Percentiles rank a stretch among this genome's conserved stretches.
Evolutionary conservation across 768 basidiomycete species (phyloP).

Genomic region (Agaricus bisporus): DNA sequence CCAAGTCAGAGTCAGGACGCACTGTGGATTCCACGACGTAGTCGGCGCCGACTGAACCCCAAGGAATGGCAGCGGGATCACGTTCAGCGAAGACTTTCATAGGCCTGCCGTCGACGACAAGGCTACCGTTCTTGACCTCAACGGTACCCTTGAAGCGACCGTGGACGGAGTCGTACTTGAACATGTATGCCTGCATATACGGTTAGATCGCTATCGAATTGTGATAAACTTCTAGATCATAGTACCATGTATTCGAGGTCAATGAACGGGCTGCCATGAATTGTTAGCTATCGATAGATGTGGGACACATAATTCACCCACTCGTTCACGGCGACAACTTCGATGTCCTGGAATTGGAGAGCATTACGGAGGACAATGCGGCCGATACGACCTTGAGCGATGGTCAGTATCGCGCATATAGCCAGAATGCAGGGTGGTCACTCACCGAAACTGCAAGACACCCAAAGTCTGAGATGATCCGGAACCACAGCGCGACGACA

Average conservation of each 20-base stretch:
- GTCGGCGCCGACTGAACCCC: constrained; percentile 75
- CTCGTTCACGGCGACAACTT: constrained; percentile 96
- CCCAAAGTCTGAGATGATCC: constrained; percentile 7
- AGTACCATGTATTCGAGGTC: constrained; percentile 93
- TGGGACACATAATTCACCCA: constrained; percentile 30
- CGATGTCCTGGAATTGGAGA: constrained; percentile 61
- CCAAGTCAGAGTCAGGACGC: constrained; percentile 12
- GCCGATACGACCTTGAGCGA: constrained; percentile 85
- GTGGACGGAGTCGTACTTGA: constrained; percentile 95
- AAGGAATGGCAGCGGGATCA: constrained; percentile 81
- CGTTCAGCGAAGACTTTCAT: constrained; percentile 80
- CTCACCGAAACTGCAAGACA: constrained; percentile 66
- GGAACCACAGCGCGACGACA: neutral
- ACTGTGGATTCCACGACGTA: constrained; percentile 97
- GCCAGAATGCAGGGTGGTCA: neutral
- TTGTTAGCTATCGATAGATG: neutral
- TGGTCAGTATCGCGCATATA: constrained; percentile 5
- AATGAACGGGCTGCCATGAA: constrained; percentile 80
- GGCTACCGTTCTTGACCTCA: constrained; percentile 68
- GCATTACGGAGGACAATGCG: constrained; percentile 98
- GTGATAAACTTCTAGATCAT: neutral
- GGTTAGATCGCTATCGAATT: neutral
- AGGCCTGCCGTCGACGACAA: constrained; percentile 72
- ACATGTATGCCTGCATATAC: constrained; percentile 84
- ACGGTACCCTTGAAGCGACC: constrained; percentile 87